Evolutionary conservation across 2,329 filamentous ascomycete species (phyloP).

Genomic region (Mariannaea elegans): DNA sequence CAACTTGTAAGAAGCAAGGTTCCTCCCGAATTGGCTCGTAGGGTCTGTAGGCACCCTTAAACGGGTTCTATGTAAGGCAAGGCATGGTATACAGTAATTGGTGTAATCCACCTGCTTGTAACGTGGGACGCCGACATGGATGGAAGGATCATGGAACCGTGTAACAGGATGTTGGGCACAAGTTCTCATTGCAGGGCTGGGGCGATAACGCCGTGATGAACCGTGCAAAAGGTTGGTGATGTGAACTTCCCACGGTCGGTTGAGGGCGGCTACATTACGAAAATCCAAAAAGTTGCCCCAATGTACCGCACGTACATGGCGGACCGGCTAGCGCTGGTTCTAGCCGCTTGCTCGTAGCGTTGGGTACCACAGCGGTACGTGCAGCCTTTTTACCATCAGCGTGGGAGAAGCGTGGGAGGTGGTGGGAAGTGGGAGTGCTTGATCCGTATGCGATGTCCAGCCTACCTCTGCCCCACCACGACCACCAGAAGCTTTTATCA

Average conservation of each 20-base stretch:
- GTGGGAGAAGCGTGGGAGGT: constrained; percentile 1
- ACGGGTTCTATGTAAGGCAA: background rate
- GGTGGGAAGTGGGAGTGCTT: constrained; percentile 6
- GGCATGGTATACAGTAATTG: background rate
- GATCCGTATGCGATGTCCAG: constrained; percentile 2
- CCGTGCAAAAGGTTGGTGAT: background rate
- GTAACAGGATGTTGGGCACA: constrained; percentile 12
- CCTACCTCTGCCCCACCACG: constrained; percentile 34
- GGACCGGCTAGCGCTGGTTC: constrained; percentile 8
- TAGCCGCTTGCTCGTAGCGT: constrained; percentile 4
- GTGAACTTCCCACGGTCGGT: background rate
- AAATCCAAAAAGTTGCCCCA: constrained; percentile 1
- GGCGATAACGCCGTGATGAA: constrained; percentile 1
- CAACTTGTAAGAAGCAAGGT: constrained; percentile 12
- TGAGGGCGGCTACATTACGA: background rate
- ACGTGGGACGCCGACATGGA: constrained; percentile 7
- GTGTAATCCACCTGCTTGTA: constrained; percentile 5
- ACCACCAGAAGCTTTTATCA: constrained; percentile 38
- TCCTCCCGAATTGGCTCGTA: constrained; percentile 7
- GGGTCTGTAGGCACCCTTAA: background rate
- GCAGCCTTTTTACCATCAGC: constrained; percentile 2
- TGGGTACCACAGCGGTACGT: constrained; percentile 17
- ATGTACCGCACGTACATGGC: too few relatives aligned
- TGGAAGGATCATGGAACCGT: constrained; percentile 14
- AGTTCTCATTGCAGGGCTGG: constrained; percentile 13